These are phyloP conservation scores for Trypanosomatidae sp. DNA, from an alignment of 208 protist genomes.

Conservation along the genomic window DNA sequence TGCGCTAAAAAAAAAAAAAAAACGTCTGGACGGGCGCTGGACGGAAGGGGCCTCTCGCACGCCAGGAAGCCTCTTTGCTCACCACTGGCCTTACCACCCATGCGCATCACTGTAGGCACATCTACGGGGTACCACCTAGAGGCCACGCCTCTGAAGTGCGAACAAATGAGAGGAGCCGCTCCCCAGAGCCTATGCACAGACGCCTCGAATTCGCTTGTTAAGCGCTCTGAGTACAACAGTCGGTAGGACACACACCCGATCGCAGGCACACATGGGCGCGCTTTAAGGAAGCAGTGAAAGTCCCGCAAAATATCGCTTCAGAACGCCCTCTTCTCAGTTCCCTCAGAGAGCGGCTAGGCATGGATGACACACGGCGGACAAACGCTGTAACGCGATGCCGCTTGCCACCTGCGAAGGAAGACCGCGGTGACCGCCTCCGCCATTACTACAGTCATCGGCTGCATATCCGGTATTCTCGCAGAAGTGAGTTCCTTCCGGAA, in stretches of 20 bases:
- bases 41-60: background rate
- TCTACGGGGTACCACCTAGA: background rate
- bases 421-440: constrained; percentile 26
- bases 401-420: constrained; percentile 76
- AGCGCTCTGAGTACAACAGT: background rate
- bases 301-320: background rate
- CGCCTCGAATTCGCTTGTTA: background rate
- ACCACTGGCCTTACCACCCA: background rate
- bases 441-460: background rate
- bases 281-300: background rate
- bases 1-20: background rate
- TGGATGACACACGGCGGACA: constrained; percentile 75
- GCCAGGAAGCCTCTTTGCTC: background rate
- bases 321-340: background rate
- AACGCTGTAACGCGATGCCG: constrained; percentile 83
- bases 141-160: background rate
- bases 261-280: background rate
- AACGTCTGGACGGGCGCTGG: background rate
- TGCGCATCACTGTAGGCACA: background rate
- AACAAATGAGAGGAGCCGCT: background rate
- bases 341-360: constrained; percentile 36
- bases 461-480: background rate
- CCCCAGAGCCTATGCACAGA: background rate
- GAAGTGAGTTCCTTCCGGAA: constrained; percentile 24
- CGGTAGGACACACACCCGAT: background rate